These are phyloP conservation scores for Globisporangium megalacanthum DNA, from an alignment of 352 stramenopile species.

Conservation along the genomic window DNA sequence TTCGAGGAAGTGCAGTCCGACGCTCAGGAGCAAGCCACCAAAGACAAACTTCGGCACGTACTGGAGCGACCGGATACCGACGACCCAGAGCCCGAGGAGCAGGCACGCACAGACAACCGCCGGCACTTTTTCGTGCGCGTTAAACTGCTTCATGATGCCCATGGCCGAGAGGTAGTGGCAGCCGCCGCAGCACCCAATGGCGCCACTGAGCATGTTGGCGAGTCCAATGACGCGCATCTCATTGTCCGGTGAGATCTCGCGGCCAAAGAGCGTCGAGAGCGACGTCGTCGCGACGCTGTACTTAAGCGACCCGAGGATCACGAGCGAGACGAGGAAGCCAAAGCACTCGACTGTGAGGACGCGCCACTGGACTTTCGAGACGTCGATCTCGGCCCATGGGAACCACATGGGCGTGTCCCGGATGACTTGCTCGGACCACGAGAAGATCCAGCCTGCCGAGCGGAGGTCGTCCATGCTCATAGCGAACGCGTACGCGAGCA, in stretches of 20 bases:
- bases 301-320: conserved; percentile 74
- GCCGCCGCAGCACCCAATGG: conserved; percentile 63
- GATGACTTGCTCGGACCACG: conserved; percentile 57
- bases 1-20: conserved; percentile 74
- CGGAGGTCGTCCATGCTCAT: conserved; percentile 31
- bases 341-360: conserved; percentile 53
- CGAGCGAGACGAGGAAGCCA: conserved; percentile 55
- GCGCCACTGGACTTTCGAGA: conserved; percentile 51
- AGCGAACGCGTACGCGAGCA: conserved; percentile 21
- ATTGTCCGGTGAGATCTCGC: conserved; percentile 71
- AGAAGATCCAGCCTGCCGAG: conserved; percentile 51
- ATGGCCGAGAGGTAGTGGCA: conserved; percentile 82
- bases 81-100: conserved; percentile 51
- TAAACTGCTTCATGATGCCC: conserved; percentile 83
- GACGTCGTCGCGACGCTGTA: conserved; percentile 79
- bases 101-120: conserved; percentile 59
- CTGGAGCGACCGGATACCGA: conserved; percentile 60
- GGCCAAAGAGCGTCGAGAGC: conserved; percentile 72
- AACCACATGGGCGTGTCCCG: conserved; percentile 73
- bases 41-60: conserved; percentile 84
- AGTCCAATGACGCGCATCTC: conserved; percentile 79
- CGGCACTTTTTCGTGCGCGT: conserved; percentile 71
- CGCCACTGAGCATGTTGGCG: conserved; percentile 59
- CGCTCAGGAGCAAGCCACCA: conserved; percentile 63
- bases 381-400: conserved; percentile 65